These are phyloP conservation scores for Barbatosphaeria neglecta DNA, from an alignment of 495 filamentous ascomycete species.

Conservation along the genomic window DNA sequence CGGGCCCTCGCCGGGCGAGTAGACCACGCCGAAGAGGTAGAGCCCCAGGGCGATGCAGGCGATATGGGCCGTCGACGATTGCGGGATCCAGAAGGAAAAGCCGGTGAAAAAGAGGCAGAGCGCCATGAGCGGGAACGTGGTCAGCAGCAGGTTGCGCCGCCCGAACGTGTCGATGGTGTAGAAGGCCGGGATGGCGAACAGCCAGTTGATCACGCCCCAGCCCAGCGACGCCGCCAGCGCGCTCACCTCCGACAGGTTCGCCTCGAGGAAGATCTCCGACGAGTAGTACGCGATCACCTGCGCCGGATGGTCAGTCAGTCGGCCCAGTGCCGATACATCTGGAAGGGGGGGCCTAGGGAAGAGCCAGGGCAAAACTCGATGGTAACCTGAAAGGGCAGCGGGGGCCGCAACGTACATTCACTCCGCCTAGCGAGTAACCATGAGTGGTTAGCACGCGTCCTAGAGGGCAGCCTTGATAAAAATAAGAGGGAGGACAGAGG, in stretches of 20 bases:
- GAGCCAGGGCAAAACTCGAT: too few species aligned
- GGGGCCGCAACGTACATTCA: slow-evolving; percentile 22
- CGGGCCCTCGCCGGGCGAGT: slow-evolving; percentile 70
- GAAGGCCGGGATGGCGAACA: slow-evolving; percentile 67
- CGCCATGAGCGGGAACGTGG: slow-evolving; percentile 69
- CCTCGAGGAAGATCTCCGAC: slow-evolving; percentile 49
- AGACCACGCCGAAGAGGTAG: slow-evolving; percentile 64
- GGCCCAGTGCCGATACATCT: too few species aligned
- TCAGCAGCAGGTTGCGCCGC: slow-evolving; percentile 64
- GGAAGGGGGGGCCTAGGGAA: too few species aligned
- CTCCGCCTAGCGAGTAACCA: neutral
- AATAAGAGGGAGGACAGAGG: slow-evolving; percentile 32
- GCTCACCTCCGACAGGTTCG: slow-evolving; percentile 40
- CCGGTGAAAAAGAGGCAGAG: slow-evolving; percentile 67
- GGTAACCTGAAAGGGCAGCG: too few species aligned
- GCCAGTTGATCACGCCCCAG: slow-evolving; percentile 67
- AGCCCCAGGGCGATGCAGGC: slow-evolving; percentile 57
- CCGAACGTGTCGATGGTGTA: slow-evolving; percentile 79
- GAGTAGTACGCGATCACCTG: slow-evolving; percentile 64
- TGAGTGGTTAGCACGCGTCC: too few species aligned
- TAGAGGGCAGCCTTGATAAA: neutral
- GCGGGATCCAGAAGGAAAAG: slow-evolving; percentile 66
- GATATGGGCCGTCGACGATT: slow-evolving; percentile 25
- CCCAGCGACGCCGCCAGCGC: slow-evolving; percentile 61
- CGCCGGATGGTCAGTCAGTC: slow-evolving; percentile 14